These are phyloP conservation scores for Nakaseomyces sp. DNA, from an alignment of 1,139 yeast species.

Conservation along the genomic window DNA sequence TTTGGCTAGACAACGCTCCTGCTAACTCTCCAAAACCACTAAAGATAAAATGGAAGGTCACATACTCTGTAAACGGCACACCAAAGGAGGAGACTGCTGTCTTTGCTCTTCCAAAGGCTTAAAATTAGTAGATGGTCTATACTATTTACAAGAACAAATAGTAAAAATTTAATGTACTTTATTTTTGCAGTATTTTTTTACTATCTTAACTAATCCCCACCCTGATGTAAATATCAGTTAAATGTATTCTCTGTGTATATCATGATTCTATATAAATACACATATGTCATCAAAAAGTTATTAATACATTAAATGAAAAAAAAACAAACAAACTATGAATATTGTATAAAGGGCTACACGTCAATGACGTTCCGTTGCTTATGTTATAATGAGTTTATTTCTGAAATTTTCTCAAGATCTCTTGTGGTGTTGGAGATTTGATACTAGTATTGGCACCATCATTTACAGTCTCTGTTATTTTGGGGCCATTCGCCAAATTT, in stretches of 20 bases:
- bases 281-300: background rate
- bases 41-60: constrained; percentile 76
- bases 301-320: background rate
- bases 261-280: background rate
- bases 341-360: too few relatives aligned
- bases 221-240: constrained; percentile 1
- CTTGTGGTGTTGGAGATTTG: constrained; percentile 30
- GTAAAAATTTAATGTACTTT: background rate
- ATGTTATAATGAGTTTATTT: constrained; percentile 11
- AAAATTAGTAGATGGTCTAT: constrained; percentile 9
- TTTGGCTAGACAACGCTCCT: constrained; percentile 43
- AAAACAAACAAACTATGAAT: background rate
- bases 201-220: background rate
- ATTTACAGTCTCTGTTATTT: background rate
- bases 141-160: background rate
- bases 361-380: too few relatives aligned
- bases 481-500: background rate
- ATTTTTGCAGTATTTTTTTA: background rate
- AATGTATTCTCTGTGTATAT: background rate
- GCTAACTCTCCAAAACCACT: constrained; percentile 35
- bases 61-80: constrained; percentile 44
- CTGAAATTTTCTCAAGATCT: constrained; percentile 29
- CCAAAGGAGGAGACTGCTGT: constrained; percentile 52
- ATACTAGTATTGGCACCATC: constrained; percentile 9
- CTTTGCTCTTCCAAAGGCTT: constrained; percentile 32